Base-by-base conservation (phyloP, 1,139 yeast species). In the Yamadazyma triangularis region DNA sequence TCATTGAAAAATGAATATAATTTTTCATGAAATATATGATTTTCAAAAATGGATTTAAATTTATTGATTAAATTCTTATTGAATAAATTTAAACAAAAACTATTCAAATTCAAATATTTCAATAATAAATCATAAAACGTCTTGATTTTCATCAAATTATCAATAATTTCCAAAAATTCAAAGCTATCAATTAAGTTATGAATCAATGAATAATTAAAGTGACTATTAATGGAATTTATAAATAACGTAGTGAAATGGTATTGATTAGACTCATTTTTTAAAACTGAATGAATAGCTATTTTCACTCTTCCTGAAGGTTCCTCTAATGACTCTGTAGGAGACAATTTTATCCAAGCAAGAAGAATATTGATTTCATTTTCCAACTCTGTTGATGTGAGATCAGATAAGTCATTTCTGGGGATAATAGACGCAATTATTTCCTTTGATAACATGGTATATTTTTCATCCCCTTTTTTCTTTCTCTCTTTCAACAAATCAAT, bases 341-440 rank as follows among this genome's bases (percentile, higher is more conserved):
- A n/a, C 11, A 41, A 32, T 30, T 47, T 47, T 22, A 68, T 50
- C 70, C 71, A 68, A 31, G 63, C 47, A 8, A 69, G 50, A 8
- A 68, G 48, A 24, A 60, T 51, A 21, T 57, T 56, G 9, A 66
- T 49, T 38, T 69, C 75, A 39, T 64, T 67, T 37, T 68, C 73
- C 11, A 59, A 47, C 23, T 67, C 71, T 11, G 48, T 44, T 2
- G 44, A 24, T 13, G 23, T 16, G 9, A 41, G 27, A 26, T 45
- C 40, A 13, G 42, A 37, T 4, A 42, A 30, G 22, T 51, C 32
- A 11, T 35, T 34, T 4, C 30, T 24, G 11, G 42, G 43, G 13
- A 42, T 18, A 9, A 43, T 35, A 8, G 39, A 18, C 10, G 33
- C 25, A 13, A 33, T 29, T 15, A 27, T 11, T 16, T 28, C 23